These are phyloP conservation scores for Aspergillus chevalieri DNA, from an alignment of 2,329 filamentous ascomycete genomes.

Conservation along the genomic window DNA sequence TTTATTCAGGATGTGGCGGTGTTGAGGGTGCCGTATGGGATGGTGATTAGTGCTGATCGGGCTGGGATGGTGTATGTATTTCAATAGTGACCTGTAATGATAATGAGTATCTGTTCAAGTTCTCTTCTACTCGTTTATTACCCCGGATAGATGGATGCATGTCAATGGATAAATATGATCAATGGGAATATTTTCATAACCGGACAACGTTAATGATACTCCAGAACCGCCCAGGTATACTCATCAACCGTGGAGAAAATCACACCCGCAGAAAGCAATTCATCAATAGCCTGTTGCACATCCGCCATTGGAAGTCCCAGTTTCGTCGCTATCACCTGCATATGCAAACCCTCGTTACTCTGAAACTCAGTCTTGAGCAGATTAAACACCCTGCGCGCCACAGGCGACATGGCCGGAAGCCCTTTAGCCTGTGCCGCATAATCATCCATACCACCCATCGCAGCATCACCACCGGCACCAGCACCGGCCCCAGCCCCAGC, in stretches of 20 bases:
- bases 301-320: slow-evolving; percentile 62
- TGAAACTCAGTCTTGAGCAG: slow-evolving; percentile 62
- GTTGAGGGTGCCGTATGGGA: slow-evolving; percentile 81
- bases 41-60: slow-evolving; percentile 86
- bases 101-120: neutral
- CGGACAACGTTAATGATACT: slow-evolving; percentile 36
- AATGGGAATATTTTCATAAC: neutral
- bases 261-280: slow-evolving; percentile 65
- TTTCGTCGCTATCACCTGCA: slow-evolving; percentile 66
- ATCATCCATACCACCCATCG: slow-evolving; percentile 31
- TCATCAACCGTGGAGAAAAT: slow-evolving; percentile 93
- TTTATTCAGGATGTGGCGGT: slow-evolving; percentile 82
- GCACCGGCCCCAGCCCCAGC: slow-evolving; percentile 41
- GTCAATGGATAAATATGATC: neutral
- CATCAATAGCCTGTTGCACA: slow-evolving; percentile 71
- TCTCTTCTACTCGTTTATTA: no score
- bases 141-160: neutral
- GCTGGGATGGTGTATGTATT: slow-evolving; percentile 85
- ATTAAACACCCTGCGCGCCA: slow-evolving; percentile 65
- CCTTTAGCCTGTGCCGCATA: slow-evolving; percentile 24
- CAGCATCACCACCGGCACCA: slow-evolving; percentile 25
- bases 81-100: slow-evolving; percentile 35
- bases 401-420: slow-evolving; percentile 46
- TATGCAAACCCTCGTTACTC: slow-evolving; percentile 75
- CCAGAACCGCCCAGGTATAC: slow-evolving; percentile 80